Percentiles rank a stretch among this genome's conserved stretches.
These are phyloP conservation scores for Rutstroemia sp. DNA, from an alignment of 2,329 filamentous ascomycete genomes.

Conservation along the genomic window DNA sequence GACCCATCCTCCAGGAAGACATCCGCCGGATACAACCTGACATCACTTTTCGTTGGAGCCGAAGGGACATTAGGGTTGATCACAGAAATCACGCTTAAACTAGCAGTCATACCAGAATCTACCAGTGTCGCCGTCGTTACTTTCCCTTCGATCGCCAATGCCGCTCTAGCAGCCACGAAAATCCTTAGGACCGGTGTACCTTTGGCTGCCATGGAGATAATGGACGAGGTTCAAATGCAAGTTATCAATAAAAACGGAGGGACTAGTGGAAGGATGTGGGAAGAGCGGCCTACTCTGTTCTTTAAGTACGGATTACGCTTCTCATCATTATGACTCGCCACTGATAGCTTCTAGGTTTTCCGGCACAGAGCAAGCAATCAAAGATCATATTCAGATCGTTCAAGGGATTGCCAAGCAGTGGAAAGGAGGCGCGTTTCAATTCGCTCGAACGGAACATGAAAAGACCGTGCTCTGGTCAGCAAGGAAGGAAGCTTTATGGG, in stretches of 20 bases:
- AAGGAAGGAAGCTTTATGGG: slow-evolving; percentile 74
- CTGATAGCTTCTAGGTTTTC: slow-evolving; percentile 43
- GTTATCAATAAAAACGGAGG: slow-evolving; percentile 67
- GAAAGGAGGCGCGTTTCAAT: slow-evolving; percentile 61
- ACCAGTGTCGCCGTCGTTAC: slow-evolving; percentile 70
- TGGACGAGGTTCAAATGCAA: slow-evolving; percentile 80
- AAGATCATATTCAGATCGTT: slow-evolving; percentile 65
- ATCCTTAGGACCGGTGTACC: slow-evolving; percentile 53
- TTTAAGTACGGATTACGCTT: slow-evolving; percentile 46
- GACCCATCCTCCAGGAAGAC: slow-evolving; percentile 44
- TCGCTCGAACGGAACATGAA: slow-evolving; percentile 62
- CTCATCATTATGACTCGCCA: not conserved
- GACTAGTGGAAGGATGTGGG: slow-evolving; percentile 60
- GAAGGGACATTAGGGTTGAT: slow-evolving; percentile 76
- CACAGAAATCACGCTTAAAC: slow-evolving; percentile 76
- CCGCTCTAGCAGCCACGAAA: slow-evolving; percentile 62
- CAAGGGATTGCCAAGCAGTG: slow-evolving; percentile 57
- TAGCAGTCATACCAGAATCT: slow-evolving; percentile 66
- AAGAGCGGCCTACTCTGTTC: slow-evolving; percentile 68
- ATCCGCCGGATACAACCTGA: slow-evolving; percentile 76
- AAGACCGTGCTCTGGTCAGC: slow-evolving; percentile 72
- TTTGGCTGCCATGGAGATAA: slow-evolving; percentile 51
- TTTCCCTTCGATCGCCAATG: slow-evolving; percentile 68
- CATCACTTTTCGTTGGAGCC: slow-evolving; percentile 68
- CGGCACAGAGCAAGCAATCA: slow-evolving; percentile 65